Evolutionary conservation across 164 flowering plant genomes (phyloP).

Genomic region (Annona cherimola): DNA sequence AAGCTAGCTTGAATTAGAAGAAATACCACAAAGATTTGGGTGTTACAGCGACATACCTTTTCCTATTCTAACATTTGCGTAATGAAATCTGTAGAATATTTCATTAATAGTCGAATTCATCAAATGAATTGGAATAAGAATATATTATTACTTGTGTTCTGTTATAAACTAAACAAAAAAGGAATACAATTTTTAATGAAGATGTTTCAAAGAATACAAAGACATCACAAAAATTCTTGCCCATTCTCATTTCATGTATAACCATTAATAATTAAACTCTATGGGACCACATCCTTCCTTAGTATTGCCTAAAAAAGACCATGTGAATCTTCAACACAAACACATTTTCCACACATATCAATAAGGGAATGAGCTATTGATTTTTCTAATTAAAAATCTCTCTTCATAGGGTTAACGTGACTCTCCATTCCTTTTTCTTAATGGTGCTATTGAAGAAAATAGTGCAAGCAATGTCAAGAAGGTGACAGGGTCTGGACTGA

Average conservation of each 20-base stretch:
- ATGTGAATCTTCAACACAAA: conserved; percentile 10
- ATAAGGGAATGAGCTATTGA: conserved; percentile 14
- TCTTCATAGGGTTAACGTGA: conserved; percentile 9
- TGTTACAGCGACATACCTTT: too few relatives aligned
- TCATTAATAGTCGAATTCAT: too few relatives aligned
- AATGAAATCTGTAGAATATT: too few relatives aligned
- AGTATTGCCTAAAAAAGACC: conserved; percentile 2
- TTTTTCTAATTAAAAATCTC: conserved; percentile 3
- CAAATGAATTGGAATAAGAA: too few relatives aligned
- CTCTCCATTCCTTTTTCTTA: conserved; percentile 12
- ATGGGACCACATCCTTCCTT: conserved; percentile 15
- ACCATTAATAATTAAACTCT: conserved; percentile 15
- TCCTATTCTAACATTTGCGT: too few relatives aligned
- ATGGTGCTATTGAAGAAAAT: conserved; percentile 10
- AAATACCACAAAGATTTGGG: too few relatives aligned
- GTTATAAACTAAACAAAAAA: too few relatives aligned
- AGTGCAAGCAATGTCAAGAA: conserved; percentile 12
- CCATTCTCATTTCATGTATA: conserved; percentile 14
- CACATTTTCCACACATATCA: conserved; percentile 29
- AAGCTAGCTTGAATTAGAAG: too few relatives aligned
- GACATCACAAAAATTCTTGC: too few relatives aligned
- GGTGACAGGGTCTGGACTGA: conserved; percentile 9
- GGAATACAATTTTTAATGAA: too few relatives aligned
- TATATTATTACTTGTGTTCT: too few relatives aligned
- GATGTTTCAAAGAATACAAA: too few relatives aligned